phyloP scores from a whole-genome alignment of 75 land plant species.

The Selaginella moellendorffii region DNA sequence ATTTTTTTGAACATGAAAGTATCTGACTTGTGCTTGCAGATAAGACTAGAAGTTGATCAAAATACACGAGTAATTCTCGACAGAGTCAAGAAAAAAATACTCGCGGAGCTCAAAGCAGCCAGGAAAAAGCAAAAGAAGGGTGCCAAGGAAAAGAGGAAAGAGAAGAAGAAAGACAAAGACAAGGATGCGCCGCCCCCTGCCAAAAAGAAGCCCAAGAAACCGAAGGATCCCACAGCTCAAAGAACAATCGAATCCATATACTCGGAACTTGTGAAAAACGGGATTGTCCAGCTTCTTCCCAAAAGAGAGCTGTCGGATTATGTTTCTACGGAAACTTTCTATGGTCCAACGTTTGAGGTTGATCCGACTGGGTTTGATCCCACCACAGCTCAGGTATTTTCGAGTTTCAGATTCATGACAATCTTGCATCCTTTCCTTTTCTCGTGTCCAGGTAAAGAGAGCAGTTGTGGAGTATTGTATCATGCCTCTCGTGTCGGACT shows the following conservation, averaged over 20 bases:
- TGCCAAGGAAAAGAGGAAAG: conserved; percentile 14
- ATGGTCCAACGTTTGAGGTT: conserved; percentile 2
- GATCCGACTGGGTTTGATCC: conserved; percentile 17
- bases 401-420: too few relatives aligned
- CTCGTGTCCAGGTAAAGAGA: conserved; percentile 28
- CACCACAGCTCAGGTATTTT: conserved; percentile 28
- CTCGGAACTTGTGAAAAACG: conserved; percentile 18
- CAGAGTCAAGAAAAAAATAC: conserved; percentile 24
- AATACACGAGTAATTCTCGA: conserved; percentile 20
- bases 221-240: conserved; percentile 19
- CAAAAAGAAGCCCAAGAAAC: conserved; percentile 18
- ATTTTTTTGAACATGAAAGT: neutral
- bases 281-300: conserved; percentile 20
- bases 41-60: conserved; percentile 22
- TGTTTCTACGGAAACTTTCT: conserved; percentile 14
- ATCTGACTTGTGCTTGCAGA: conserved; percentile 3
- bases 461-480: conserved; percentile 20
- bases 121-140: conserved; percentile 18
- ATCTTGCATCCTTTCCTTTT: conserved; percentile 2
- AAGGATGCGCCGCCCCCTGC: conserved; percentile 24
- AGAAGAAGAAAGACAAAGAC: conserved; percentile 11
- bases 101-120: conserved; percentile 14
- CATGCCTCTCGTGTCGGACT: conserved; percentile 23
- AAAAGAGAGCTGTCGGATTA: conserved; percentile 20
- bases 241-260: conserved; percentile 17